phyloP scores from a whole-genome alignment of 1,284 basidiomycete species.

The Lentinus polychrous region DNA sequence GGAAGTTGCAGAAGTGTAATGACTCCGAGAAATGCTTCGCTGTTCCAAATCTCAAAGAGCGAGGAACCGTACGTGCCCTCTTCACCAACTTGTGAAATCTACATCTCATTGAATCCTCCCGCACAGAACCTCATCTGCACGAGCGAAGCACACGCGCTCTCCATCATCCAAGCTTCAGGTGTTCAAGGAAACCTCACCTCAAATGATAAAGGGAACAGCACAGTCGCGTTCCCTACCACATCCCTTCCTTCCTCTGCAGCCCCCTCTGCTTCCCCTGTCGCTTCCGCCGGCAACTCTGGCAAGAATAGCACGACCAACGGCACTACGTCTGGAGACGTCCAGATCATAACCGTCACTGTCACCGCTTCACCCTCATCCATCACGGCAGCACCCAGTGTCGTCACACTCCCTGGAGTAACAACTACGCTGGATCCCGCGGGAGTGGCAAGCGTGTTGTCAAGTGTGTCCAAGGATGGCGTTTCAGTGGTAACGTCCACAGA shows the following conservation, averaged over 20 bases:
- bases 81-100: neutral
- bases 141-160: constrained; percentile 33
- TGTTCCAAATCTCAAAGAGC: constrained; percentile 31
- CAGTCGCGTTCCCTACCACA: constrained; percentile 18
- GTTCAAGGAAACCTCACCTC: constrained; percentile 34
- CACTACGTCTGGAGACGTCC: constrained; percentile 1
- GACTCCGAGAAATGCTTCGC: constrained; percentile 38
- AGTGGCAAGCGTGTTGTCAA: constrained; percentile 35
- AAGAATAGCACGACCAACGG: constrained; percentile 6
- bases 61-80: constrained; percentile 38
- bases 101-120: neutral
- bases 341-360: constrained; percentile 28
- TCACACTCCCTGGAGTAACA: constrained; percentile 29
- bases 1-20: constrained; percentile 32
- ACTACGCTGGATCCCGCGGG: constrained; percentile 36
- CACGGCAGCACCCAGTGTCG: constrained; percentile 14
- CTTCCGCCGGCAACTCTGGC: constrained; percentile 7
- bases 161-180: constrained; percentile 37
- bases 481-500: neutral
- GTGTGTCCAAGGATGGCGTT: constrained; percentile 21
- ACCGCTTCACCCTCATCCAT: constrained; percentile 11
- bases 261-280: neutral
- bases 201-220: constrained; percentile 15
- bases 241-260: constrained; percentile 1
- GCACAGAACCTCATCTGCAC: constrained; percentile 41